A percentile compares a stretch with the other conserved stretches of the same genome.
These are phyloP conservation scores for Dactylella cylindrospora DNA, from an alignment of 2,329 filamentous ascomycete genomes.

Conservation along the genomic window DNA sequence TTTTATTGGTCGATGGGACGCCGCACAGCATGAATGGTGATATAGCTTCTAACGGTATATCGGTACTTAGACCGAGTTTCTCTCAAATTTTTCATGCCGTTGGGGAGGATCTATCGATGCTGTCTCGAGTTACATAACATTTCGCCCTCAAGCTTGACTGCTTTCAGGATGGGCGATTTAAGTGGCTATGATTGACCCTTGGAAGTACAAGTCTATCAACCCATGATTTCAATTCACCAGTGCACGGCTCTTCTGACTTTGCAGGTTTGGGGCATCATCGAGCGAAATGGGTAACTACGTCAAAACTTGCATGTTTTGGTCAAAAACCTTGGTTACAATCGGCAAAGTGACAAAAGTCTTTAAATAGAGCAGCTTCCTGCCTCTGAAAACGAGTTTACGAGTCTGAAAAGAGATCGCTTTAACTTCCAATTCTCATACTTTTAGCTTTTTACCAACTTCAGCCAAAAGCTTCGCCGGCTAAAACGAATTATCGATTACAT, in stretches of 20 bases:
- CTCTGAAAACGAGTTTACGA: no score
- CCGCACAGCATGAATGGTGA: constrained; percentile 8
- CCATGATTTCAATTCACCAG: constrained; percentile 36
- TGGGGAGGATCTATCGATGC: constrained; percentile 1
- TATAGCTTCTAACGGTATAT: constrained; percentile 6
- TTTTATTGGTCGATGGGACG: constrained; percentile 23
- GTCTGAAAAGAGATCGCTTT: no score
- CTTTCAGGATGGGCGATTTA: constrained; percentile 22
- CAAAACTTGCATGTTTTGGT: constrained; percentile 30
- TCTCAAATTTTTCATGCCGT: background rate
- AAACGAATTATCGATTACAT: no score
- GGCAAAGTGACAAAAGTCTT: constrained; percentile 7
- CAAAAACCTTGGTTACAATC: constrained; percentile 25
- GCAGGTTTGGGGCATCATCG: constrained; percentile 14
- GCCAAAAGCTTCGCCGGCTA: no score
- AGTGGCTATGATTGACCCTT: constrained; percentile 6
- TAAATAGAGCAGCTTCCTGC: constrained; percentile 31
- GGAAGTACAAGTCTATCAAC: constrained; percentile 14
- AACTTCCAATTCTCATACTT: background rate
- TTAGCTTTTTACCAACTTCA: no score
- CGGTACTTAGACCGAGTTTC: constrained; percentile 22
- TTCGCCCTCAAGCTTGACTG: constrained; percentile 3
- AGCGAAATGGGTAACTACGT: constrained; percentile 29
- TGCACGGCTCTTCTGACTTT: no score
- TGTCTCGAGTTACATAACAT: background rate